Evolutionary conservation across 2,329 filamentous ascomycete species (phyloP).

Genomic region (Xylaria sp.): DNA sequence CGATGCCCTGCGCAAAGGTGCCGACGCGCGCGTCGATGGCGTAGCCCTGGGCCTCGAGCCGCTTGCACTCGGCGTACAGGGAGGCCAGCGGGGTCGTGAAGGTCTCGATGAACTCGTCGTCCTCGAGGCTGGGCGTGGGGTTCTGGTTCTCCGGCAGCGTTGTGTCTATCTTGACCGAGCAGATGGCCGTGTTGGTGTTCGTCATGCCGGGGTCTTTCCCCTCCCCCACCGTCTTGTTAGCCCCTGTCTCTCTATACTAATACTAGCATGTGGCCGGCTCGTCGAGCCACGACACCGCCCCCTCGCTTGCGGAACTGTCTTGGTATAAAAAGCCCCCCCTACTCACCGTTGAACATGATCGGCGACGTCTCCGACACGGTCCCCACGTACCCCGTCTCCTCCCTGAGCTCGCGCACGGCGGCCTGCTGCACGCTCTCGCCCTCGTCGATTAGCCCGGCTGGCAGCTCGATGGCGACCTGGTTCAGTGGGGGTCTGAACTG

Average conservation of each 20-base stretch:
- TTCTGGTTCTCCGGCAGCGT: conserved; percentile 70
- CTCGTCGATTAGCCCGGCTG: conserved; percentile 67
- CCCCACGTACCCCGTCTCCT: conserved; percentile 71
- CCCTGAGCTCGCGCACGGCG: conserved; percentile 67
- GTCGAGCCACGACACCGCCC: too few relatives aligned
- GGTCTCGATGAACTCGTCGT: conserved; percentile 82
- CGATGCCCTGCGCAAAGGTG: conserved; percentile 78
- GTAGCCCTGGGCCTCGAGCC: conserved; percentile 71
- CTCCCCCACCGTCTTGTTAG: conserved; percentile 3
- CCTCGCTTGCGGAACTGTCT: too few relatives aligned
- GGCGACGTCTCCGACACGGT: conserved; percentile 52
- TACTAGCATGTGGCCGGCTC: too few relatives aligned
- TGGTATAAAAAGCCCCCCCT: neutral
- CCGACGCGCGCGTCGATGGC: conserved; percentile 81
- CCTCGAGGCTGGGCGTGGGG: conserved; percentile 72
- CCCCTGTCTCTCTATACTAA: too few relatives aligned
- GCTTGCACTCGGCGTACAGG: conserved; percentile 70
- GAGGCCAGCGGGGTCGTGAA: conserved; percentile 70
- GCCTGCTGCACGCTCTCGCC: conserved; percentile 66
- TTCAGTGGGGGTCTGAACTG: conserved; percentile 69
- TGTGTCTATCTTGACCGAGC: conserved; percentile 77
- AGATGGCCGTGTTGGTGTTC: conserved; percentile 64
- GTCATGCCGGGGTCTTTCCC: conserved; percentile 28
- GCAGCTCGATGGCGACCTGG: conserved; percentile 66
- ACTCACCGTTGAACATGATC: conserved; percentile 43